Conservation (phyloP, 179 eudicot species). For the Patellifolia procumbens region DNA sequence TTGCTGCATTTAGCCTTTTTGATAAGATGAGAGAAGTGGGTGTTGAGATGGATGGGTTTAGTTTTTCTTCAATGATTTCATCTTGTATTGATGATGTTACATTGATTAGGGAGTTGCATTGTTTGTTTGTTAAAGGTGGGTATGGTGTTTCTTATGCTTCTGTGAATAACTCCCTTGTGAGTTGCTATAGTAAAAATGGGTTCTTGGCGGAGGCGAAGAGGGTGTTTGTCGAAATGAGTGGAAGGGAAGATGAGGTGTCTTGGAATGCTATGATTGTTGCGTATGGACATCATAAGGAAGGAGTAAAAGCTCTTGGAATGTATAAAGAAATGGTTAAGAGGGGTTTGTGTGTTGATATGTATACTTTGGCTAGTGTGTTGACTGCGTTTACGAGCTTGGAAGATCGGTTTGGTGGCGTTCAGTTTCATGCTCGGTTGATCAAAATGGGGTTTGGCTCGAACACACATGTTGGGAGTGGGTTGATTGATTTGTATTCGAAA, state of each 20-base stretch:
- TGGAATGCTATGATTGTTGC: constrained; percentile 97
- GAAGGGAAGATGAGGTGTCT: constrained; percentile 70
- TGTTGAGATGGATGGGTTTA: constrained; percentile 66
- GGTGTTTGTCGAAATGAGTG: constrained; percentile 52
- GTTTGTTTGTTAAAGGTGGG: constrained; percentile 59
- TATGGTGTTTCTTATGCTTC: constrained; percentile 55
- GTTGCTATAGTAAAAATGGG: constrained; percentile 65
- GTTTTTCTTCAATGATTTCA: constrained; percentile 59
- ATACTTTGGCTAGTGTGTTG: constrained; percentile 82
- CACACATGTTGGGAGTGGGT: constrained; percentile 77
- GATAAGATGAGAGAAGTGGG: constrained; percentile 47
- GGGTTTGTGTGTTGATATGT: constrained; percentile 65
- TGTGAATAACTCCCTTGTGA: constrained; percentile 64
- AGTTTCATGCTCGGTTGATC: constrained; percentile 73
- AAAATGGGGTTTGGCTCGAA: constrained; percentile 61
- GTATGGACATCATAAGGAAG: constrained; percentile 63
- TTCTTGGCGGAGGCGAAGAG: constrained; percentile 57
- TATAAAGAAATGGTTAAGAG: constrained; percentile 59
- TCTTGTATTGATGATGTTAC: constrained; percentile 42
- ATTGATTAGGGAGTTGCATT: constrained; percentile 55
- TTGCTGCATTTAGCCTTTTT: constrained; percentile 45
- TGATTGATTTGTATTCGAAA: constrained; percentile 79
- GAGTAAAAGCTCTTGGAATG: constrained; percentile 59
- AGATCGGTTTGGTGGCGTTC: constrained; percentile 67
- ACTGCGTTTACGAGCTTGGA: constrained; percentile 71